These are phyloP conservation scores for Berberis vulgaris DNA, from an alignment of 164 flowering plant species.

Conservation along the genomic window DNA sequence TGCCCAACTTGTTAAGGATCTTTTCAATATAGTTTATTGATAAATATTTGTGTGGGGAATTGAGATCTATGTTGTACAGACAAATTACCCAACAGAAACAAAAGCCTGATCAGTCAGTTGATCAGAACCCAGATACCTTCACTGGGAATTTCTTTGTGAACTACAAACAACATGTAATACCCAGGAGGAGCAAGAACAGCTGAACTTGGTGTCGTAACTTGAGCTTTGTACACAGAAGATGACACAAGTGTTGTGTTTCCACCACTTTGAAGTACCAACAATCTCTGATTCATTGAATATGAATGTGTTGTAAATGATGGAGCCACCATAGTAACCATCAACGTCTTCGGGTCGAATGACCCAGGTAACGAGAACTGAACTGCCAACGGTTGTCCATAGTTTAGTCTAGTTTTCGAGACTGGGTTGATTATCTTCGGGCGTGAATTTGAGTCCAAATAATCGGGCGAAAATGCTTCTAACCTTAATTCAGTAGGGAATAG, in stretches of 20 bases:
- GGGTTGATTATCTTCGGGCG: constrained; percentile 30
- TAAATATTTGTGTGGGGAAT: too few species aligned
- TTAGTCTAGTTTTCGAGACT: constrained; percentile 9
- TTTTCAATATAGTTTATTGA: too few species aligned
- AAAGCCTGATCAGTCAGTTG: neutral
- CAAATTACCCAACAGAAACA: too few species aligned
- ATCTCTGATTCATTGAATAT: constrained; percentile 43
- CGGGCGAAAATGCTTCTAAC: constrained; percentile 43
- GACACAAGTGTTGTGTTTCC: constrained; percentile 7
- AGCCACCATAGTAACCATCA: constrained; percentile 37
- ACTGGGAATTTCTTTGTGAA: constrained; percentile 33
- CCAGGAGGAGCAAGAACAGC: constrained; percentile 39
- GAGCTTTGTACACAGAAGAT: constrained; percentile 7
- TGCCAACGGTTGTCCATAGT: constrained; percentile 15
- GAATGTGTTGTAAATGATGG: constrained; percentile 51
- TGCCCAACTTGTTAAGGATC: too few species aligned
- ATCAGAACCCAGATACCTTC: constrained; percentile 41
- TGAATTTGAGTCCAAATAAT: constrained; percentile 22
- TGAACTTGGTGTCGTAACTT: constrained; percentile 24
- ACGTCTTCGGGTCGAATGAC: neutral
- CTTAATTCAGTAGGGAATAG: constrained; percentile 42
- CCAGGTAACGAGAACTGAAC: constrained; percentile 21
- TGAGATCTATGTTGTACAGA: too few species aligned
- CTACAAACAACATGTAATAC: constrained; percentile 33
- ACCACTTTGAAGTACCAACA: constrained; percentile 18